A percentile compares a stretch with the other conserved stretches of the same genome.
These are phyloP conservation scores for Bertia moriformis DNA, from an alignment of 2,329 filamentous ascomycete species.

Conservation along the genomic window DNA sequence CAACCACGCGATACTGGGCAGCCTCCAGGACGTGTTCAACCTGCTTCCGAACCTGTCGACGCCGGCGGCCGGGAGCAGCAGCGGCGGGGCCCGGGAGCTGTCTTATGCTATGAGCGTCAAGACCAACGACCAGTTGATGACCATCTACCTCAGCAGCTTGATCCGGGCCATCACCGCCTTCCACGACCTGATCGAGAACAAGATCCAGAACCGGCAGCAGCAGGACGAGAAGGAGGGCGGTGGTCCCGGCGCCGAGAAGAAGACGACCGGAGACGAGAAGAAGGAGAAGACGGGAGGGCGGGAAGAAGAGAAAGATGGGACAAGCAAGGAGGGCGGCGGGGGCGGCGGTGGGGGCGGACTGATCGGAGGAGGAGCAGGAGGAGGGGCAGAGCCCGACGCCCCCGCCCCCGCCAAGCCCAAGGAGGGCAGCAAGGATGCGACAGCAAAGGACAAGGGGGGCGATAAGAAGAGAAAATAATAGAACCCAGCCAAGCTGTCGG, in stretches of 20 bases:
- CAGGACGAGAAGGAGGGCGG: slow-evolving; percentile 84
- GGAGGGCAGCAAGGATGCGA: too few species aligned
- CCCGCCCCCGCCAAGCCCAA: too few species aligned
- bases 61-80: slow-evolving; percentile 38
- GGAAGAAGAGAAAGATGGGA: slow-evolving; percentile 25
- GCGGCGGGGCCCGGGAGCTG: slow-evolving; percentile 63
- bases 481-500: too few species aligned
- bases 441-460: neutral
- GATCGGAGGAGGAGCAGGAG: too few species aligned
- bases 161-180: slow-evolving; percentile 97
- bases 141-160: slow-evolving; percentile 90
- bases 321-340: slow-evolving; percentile 38
- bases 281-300: slow-evolving; percentile 36
- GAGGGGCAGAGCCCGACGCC: too few species aligned
- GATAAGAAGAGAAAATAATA: neutral
- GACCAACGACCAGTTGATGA: slow-evolving; percentile 97
- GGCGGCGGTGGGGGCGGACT: too few species aligned
- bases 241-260: slow-evolving; percentile 51
- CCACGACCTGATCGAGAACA: slow-evolving; percentile 98
- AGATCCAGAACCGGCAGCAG: slow-evolving; percentile 96
- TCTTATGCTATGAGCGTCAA: slow-evolving; percentile 97
- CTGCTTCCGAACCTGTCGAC: slow-evolving; percentile 89
- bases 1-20: slow-evolving; percentile 92
- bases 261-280: slow-evolving; percentile 41
- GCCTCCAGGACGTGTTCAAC: slow-evolving; percentile 97